A percentile compares a stretch with the other conserved stretches of the same genome.
Evolutionary conservation across 495 filamentous ascomycete species (phyloP).

Genomic region (Copromyces sp.): DNA sequence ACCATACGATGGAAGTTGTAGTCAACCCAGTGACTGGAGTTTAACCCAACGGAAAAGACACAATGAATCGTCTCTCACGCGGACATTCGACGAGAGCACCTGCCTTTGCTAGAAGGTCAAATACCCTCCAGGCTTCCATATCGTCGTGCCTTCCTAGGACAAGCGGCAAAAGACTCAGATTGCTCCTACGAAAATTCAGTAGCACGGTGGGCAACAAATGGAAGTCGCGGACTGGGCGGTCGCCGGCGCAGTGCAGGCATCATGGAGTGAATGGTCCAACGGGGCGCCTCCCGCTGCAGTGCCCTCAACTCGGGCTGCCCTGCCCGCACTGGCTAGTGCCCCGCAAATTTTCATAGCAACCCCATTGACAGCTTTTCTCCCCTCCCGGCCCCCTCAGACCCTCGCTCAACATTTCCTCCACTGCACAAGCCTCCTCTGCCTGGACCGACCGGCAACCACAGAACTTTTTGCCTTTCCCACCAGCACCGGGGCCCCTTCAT

Average conservation of each 20-base stretch:
- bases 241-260: background rate
- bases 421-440: constrained; percentile 6
- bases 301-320: background rate
- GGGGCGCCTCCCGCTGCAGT: background rate
- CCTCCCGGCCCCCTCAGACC: constrained; percentile 8
- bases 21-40: background rate
- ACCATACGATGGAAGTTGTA: background rate
- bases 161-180: background rate
- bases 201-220: background rate
- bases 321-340: constrained; percentile 15
- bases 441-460: background rate
- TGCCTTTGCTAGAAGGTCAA: background rate
- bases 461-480: background rate
- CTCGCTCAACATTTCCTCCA: constrained; percentile 21
- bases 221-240: background rate
- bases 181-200: background rate
- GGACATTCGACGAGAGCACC: background rate
- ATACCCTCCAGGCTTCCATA: background rate
- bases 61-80: background rate
- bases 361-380: constrained; percentile 21
- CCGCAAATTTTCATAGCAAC: constrained; percentile 21
- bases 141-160: background rate
- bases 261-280: background rate
- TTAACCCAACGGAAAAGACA: background rate
- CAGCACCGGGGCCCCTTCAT: background rate